Evolutionary conservation across 352 stramenopile genomes (phyloP).

Genomic region (Halophytophthora polymorphica): DNA sequence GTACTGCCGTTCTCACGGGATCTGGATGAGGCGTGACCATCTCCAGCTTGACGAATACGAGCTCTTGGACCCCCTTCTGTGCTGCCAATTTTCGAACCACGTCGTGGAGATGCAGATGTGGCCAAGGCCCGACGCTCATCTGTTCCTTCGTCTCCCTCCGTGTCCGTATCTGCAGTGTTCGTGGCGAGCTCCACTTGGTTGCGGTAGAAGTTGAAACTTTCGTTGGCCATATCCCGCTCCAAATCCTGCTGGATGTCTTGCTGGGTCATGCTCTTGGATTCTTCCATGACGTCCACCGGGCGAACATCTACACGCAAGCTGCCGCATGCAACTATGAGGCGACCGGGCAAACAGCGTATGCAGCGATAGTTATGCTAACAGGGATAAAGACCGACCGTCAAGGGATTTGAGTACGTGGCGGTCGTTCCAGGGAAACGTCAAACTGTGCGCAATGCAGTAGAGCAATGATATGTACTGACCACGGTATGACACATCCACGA

Average conservation of each 20-base stretch:
- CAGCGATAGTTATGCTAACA: too few relatives aligned
- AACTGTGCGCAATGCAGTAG: slow-evolving; percentile 71
- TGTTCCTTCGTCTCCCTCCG: not conserved
- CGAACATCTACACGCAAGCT: slow-evolving; percentile 40
- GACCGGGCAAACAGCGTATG: too few relatives aligned
- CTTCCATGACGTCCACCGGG: slow-evolving; percentile 50
- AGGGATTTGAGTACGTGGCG: slow-evolving; percentile 47
- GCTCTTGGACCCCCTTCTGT: too few relatives aligned
- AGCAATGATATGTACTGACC: slow-evolving; percentile 70
- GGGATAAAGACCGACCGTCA: slow-evolving; percentile 22
- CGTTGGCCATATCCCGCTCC: slow-evolving; percentile 42
- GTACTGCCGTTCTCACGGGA: not conserved
- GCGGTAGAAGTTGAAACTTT: slow-evolving; percentile 33
- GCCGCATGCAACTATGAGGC: not conserved
- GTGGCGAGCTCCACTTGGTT: slow-evolving; percentile 28
- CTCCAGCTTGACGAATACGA: not conserved
- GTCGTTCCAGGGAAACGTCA: slow-evolving; percentile 53
- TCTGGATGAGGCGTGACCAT: not conserved
- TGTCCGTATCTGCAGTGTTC: not conserved
- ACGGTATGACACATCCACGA: not conserved
- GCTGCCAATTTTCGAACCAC: too few relatives aligned
- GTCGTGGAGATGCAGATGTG: too few relatives aligned
- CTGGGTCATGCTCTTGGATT: slow-evolving; percentile 40
- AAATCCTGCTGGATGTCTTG: slow-evolving; percentile 52
- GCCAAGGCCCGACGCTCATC: not conserved